Evolutionary conservation across 2,329 filamentous ascomycete species (phyloP).

Genomic region (Fusarium nurragi): DNA sequence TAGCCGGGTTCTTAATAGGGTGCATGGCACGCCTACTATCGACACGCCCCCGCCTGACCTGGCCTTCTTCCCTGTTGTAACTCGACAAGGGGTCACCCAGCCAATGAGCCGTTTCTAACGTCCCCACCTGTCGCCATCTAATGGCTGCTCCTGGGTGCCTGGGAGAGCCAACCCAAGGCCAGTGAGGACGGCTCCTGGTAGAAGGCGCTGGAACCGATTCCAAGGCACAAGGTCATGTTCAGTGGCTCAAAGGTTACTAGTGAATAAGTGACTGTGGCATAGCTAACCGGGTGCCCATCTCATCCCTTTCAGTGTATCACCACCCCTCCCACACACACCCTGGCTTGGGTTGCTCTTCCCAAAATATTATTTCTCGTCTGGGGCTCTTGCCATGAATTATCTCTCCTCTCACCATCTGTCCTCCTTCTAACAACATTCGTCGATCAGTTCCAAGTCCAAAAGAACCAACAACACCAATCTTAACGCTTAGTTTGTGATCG

Average conservation of each 20-base stretch:
- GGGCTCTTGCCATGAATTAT: conserved; percentile 40
- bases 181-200: conserved; percentile 34
- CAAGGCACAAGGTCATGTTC: conserved; percentile 33
- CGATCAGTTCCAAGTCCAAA: conserved; percentile 22
- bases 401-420: conserved; percentile 41
- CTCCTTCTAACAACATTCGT: conserved; percentile 28
- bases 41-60: conserved; percentile 12
- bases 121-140: conserved; percentile 39
- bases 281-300: conserved; percentile 21
- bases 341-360: conserved; percentile 47
- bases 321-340: conserved; percentile 40
- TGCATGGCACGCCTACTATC: conserved; percentile 22
- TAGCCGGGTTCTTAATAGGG: conserved; percentile 33
- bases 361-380: conserved; percentile 55
- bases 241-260: conserved; percentile 29
- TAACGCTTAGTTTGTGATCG: conserved; percentile 44
- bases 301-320: conserved; percentile 19
- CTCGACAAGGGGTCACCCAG: conserved; percentile 35
- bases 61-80: conserved; percentile 36
- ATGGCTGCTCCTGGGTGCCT: conserved; percentile 28
- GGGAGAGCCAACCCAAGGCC: conserved; percentile 20
- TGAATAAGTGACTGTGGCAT: conserved; percentile 9
- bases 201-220: conserved; percentile 45
- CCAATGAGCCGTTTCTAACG: conserved; percentile 31
- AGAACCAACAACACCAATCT: conserved; percentile 37